These are phyloP conservation scores for Paramyrothecium roridum DNA, from an alignment of 2,329 filamentous ascomycete species.

Conservation along the genomic window DNA sequence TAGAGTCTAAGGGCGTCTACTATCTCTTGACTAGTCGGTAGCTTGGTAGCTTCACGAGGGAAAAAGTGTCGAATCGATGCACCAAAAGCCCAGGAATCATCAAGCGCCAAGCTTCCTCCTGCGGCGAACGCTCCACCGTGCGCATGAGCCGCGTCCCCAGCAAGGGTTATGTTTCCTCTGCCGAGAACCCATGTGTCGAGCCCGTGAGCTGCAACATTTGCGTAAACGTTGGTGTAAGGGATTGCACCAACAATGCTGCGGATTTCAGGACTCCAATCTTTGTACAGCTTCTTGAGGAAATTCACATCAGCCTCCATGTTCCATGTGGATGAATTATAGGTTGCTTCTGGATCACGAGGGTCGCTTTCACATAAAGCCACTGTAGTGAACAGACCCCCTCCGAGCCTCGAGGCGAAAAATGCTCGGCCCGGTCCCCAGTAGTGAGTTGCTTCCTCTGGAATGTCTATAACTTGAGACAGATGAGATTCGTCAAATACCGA, in stretches of 20 bases:
- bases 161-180: slow-evolving; percentile 28
- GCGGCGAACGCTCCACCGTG: slow-evolving; percentile 38
- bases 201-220: slow-evolving; percentile 36
- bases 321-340: slow-evolving; percentile 30
- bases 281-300: slow-evolving; percentile 31
- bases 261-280: slow-evolving; percentile 39
- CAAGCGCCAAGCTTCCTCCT: slow-evolving; percentile 34
- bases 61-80: slow-evolving; percentile 33
- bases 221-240: slow-evolving; percentile 36
- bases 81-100: slow-evolving; percentile 38
- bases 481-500: slow-evolving; percentile 39
- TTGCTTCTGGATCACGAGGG: slow-evolving; percentile 24
- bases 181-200: slow-evolving; percentile 37
- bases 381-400: slow-evolving; percentile 34
- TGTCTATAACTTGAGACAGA: slow-evolving; percentile 31
- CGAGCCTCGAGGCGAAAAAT: neutral
- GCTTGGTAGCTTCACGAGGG: slow-evolving; percentile 7
- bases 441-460: slow-evolving; percentile 39
- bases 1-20: slow-evolving; percentile 32
- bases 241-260: slow-evolving; percentile 35
- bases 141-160: slow-evolving; percentile 36
- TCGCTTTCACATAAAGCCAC: slow-evolving; percentile 37
- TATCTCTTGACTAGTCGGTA: slow-evolving; percentile 13
- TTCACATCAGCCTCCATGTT: slow-evolving; percentile 32
- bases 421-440: slow-evolving; percentile 39